phyloP scores from a whole-genome alignment of 495 filamentous ascomycete species.

The Lasiosphaeris hirsuta region DNA sequence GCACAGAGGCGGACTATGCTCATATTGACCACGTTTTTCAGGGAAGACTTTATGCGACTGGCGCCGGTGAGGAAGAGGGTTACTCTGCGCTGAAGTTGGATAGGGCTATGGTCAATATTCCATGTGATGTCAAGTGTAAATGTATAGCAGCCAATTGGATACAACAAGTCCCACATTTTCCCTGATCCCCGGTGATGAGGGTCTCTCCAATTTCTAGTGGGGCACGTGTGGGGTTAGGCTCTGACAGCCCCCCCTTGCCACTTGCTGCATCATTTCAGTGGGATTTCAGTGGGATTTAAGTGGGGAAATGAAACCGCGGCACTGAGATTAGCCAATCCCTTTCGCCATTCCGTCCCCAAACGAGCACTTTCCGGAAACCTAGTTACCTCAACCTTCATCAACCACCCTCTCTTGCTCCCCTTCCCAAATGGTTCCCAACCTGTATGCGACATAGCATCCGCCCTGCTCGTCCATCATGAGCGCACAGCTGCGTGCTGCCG shows the following conservation, averaged over 20 bases:
- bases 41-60: conserved; percentile 2
- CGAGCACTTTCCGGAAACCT: not conserved
- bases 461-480: conserved; percentile 57
- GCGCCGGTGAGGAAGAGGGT: not conserved
- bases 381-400: not conserved
- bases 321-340: not conserved
- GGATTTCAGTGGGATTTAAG: too few relatives aligned
- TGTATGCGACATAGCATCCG: conserved; percentile 12
- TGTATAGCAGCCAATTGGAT: too few relatives aligned
- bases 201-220: too few relatives aligned
- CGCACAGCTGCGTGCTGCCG: conserved; percentile 74
- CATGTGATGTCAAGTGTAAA: too few relatives aligned
- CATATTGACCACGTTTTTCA: not conserved
- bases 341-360: not conserved
- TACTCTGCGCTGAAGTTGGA: not conserved
- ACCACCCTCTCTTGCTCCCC: not conserved
- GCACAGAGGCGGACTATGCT: conserved; percentile 13
- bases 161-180: too few relatives aligned
- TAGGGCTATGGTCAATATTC: too few relatives aligned
- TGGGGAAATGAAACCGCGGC: conserved; percentile 2
- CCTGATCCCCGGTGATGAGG: too few relatives aligned
- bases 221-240: conserved; percentile 8
- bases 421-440: conserved; percentile 12
- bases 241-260: not conserved
- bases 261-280: not conserved